Evolutionary conservation across 2,329 filamentous ascomycete species (phyloP), one percentile per base, ranked within the genome.

Genomic region (Verticillium isaacii): DNA sequence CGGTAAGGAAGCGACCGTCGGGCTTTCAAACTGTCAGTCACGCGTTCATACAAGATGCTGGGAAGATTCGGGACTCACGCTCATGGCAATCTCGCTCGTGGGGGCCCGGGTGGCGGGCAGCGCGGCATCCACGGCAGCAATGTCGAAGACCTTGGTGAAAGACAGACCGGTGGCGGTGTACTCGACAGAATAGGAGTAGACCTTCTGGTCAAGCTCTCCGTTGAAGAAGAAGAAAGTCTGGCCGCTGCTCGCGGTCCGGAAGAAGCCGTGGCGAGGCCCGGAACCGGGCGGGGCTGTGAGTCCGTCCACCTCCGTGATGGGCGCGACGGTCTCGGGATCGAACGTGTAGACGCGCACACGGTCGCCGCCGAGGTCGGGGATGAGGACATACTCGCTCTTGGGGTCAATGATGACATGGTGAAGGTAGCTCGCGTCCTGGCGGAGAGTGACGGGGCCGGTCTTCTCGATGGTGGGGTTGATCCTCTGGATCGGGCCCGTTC

Each of bases 161-260:
- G 64, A 56, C n/a, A 67, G 57, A 11, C 65, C 65, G n/a, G 64
- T 57, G 29, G 60, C 61, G 7, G 32, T 63, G 60, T 66, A 66
- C 34, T 64, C 63, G 57, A 67, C 65, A 34, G 61, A 61, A 64
- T 67, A 67, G n/a, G 65, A 67, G 57, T 66, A 66, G 11, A 67
- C 59, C 19, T 61, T 63, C 57, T 67, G 65, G 55, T 64, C 63
- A 32, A 67, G 65, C 64, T 67, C 65, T 41, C 65, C 65, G 36
- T 66, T 64, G 57, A 66, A 65, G 63, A 66, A 66, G 61, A 67
- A 65, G 64, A 60, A 66, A 14, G 61, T 50, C 36, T 66, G 60
- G 32, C 65, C 63, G 52, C 61, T 63, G 61, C 61, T 60, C 14
- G 60, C 56, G 54, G 41, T 63, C 29, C 65, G 61, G 64, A 67